Base-by-base conservation (phyloP, 352 stramenopile genomes). In the Phytopythium vexans region DNA sequence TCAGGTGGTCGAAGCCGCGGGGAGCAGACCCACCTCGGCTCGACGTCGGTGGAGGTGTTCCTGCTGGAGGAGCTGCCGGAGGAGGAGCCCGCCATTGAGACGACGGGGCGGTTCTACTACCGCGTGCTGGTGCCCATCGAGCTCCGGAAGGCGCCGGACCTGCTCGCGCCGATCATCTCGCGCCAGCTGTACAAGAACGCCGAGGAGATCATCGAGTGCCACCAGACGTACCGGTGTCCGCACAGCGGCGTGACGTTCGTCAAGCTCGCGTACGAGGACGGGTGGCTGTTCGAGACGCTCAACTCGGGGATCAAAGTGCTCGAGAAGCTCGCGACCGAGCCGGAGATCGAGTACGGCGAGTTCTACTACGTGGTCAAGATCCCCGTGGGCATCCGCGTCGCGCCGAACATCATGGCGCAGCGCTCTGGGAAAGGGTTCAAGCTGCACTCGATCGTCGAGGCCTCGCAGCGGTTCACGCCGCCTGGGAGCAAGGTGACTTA, bases 301-400 rank as follows among this genome's bases (percentile, higher is more conserved):
- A 89, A 86, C 47, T 91, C 80, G n/a, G 83, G 83, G 9, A 89
- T 90, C 52, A 74, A 74, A 9, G 80, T 93, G 48, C 63, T 93
- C 16, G 80, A 91, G 50, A 64, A 70, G 32, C 72, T 91, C 8
- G 73, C 75, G 6, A 85, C 63, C 0, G 68, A 89, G 46, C 80
- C 83, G 0, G 66, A 77, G 31, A 80, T 86, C 1, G 72, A 91
- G 53, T 68, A 86, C 38, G 83, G 80, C 6, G 72, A 93, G 46
- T 93, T 93, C 59, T 93, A 88, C 58, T 93, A 90, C 38, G 77
- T 90, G 40, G 83, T 93, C 5, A 78, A 80, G 41, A 93, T 93
- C 49, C 80, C 83, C 11, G 83, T 93, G 10, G 83, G 83, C 4
- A 90, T 93, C 58, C 80, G 83, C 12, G 83, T 91, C 8, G 80